Conservation (phyloP, 345 rosid species). For the Boechera divaricarpa region DNA sequence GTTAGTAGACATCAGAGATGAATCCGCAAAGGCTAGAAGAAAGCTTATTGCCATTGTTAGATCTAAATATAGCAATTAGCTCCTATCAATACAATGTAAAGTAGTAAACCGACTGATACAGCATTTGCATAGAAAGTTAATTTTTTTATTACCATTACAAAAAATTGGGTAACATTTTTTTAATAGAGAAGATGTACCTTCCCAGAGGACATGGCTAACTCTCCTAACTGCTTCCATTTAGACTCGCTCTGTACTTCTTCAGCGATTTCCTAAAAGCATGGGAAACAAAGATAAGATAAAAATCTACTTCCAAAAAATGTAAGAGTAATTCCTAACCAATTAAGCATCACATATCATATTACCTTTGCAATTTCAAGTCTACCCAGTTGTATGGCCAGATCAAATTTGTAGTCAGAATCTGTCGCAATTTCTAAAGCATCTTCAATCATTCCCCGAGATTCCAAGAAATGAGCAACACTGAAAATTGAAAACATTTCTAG, state of each 20-base stretch:
- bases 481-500: conserved; percentile 34
- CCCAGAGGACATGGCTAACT: conserved; percentile 96
- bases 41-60: conserved; percentile 2
- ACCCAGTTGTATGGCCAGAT: conserved; percentile 93
- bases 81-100: neutral
- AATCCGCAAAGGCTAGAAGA: conserved; percentile 8
- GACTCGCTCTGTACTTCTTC: conserved; percentile 79
- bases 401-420: conserved; percentile 93
- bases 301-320: neutral
- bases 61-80: neutral
- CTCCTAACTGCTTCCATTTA: conserved; percentile 98
- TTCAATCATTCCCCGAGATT: conserved; percentile 94
- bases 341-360: conserved; percentile 30
- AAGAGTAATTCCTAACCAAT: neutral
- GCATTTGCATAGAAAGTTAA: neutral
- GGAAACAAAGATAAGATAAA: conserved; percentile 4
- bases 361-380: conserved; percentile 92
- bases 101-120: conserved; percentile 5
- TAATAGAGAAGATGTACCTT: conserved; percentile 56
- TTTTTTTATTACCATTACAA: neutral
- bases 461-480: conserved; percentile 98
- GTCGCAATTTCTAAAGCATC: conserved; percentile 95
- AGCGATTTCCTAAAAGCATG: conserved; percentile 75
- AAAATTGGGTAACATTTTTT: neutral
- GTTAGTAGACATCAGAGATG: conserved; percentile 10